Evolutionary conservation across 2,329 filamentous ascomycete genomes (phyloP), one percentile per base, ranked within the genome.

Genomic region (Neofusicoccum parvum): DNA sequence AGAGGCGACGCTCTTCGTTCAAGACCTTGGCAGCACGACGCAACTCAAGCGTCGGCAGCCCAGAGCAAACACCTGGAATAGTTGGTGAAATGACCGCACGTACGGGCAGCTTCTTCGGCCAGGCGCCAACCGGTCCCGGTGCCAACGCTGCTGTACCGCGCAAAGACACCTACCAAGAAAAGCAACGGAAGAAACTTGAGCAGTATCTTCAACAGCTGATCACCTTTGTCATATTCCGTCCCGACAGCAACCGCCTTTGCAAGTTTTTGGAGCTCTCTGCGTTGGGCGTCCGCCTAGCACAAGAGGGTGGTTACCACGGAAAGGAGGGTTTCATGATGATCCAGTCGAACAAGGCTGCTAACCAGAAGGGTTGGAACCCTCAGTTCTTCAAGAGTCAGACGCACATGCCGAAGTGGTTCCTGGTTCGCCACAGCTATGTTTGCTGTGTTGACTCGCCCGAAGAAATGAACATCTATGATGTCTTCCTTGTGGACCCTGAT

Each of bases 371-470:
- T 39, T 82, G 95, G 74, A 85, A 97, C 68, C 54, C 54, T 15
- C 45, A 48, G 6, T 59, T 58, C 34, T 65, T 65, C 51, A 60
- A 50, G 27, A 46, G 46, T 12, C 88, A 88, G 62, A 87, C 93
- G 12, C 94, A 97, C 78, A 90, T 88, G 67, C 92, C 93, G 17
- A 97, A 97, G 77, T 99, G 95, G 95, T 99, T 99, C 75, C 83
- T 98, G 20, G 93, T 99, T n/a, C 86, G 95, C 60, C 94, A 98
- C 78, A 98, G 93, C 80, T 99, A 99, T 74, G 90, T 99, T 67
- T 94, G 97, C 50, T 97, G 94, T 71, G 94, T 98, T n/a, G 94
- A 98, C 75, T 97, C 95, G 0, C 95, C 95, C 0, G 94, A 98
- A 76, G 96, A 96, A 72, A 96, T 98, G 91, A 94, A 97, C 73